Conservation (phyloP, 306 rosid species). For the Corylus americana region DNA sequence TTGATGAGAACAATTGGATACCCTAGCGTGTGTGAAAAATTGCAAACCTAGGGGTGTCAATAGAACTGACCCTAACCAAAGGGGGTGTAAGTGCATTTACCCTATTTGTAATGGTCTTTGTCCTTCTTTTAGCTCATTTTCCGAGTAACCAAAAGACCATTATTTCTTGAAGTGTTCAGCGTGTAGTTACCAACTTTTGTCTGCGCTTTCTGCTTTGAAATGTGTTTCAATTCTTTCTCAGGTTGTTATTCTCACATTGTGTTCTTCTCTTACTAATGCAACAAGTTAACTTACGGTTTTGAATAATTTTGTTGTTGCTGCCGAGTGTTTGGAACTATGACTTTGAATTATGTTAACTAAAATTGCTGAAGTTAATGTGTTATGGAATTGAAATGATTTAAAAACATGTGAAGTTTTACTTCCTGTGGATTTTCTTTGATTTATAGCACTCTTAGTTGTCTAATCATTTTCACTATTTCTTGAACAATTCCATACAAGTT, state of each 20-base stretch:
- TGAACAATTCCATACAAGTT: not conserved
- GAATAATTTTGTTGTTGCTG: not conserved
- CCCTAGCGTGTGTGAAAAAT: not conserved
- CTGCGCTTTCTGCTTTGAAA: too few relatives aligned
- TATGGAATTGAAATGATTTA: not conserved
- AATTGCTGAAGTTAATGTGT: not conserved
- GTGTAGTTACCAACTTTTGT: not conserved
- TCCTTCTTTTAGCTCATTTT: not conserved
- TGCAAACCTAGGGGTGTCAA: not conserved
- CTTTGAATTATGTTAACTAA: not conserved
- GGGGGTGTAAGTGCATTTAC: not conserved
- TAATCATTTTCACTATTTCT: not conserved
- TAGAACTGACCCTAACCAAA: not conserved
- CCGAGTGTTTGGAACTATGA: not conserved
- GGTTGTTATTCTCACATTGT: not conserved
- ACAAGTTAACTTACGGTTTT: not conserved
- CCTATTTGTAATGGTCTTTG: not conserved
- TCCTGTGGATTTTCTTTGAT: not conserved
- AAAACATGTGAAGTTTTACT: not conserved
- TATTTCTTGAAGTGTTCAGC: not conserved
- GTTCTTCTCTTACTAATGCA: not conserved
- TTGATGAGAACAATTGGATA: not conserved
- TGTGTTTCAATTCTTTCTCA: not conserved
- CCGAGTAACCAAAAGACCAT: not conserved
- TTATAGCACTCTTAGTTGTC: not conserved